Evolutionary conservation across 2,329 filamentous ascomycete genomes (phyloP).

Genomic region (Apiospora phragmitis): DNA sequence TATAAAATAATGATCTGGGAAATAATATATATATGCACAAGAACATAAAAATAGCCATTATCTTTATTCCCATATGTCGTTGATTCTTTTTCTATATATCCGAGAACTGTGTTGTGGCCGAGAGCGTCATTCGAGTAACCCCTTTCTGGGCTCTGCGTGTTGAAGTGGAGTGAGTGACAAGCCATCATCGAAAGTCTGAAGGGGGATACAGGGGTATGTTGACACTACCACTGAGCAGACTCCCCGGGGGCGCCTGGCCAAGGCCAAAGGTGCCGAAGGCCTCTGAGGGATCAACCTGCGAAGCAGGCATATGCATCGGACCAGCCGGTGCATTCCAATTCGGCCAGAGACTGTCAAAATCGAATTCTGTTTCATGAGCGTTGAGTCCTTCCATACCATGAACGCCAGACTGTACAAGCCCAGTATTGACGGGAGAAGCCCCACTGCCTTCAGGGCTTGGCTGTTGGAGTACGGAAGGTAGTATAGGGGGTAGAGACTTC

Average conservation of each 20-base stretch:
- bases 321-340: conserved; percentile 17
- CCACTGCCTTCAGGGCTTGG: conserved; percentile 31
- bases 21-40: not conserved
- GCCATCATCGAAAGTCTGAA: conserved; percentile 19
- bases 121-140: not conserved
- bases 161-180: not conserved
- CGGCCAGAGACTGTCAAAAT: conserved; percentile 38
- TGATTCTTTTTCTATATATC: not conserved
- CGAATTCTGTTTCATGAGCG: conserved; percentile 35
- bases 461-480: conserved; percentile 29
- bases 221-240: conserved; percentile 15
- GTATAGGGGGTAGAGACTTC: conserved; percentile 21
- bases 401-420: conserved; percentile 21
- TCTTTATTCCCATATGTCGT: not conserved
- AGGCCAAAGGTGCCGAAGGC: conserved; percentile 21
- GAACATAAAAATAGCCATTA: not conserved
- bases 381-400: conserved; percentile 25
- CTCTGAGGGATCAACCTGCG: conserved; percentile 18
- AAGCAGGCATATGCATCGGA: conserved; percentile 6
- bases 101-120: not conserved
- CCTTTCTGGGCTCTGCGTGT: not conserved
- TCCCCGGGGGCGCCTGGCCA: conserved; percentile 17
- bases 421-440: conserved; percentile 24
- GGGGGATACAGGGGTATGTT: conserved; percentile 22
- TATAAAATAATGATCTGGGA: not conserved